A percentile compares a stretch with the other conserved stretches of the same genome.
phyloP scores from a whole-genome alignment of 805 yeast genomes.

The Yarrowia alimentaria region DNA sequence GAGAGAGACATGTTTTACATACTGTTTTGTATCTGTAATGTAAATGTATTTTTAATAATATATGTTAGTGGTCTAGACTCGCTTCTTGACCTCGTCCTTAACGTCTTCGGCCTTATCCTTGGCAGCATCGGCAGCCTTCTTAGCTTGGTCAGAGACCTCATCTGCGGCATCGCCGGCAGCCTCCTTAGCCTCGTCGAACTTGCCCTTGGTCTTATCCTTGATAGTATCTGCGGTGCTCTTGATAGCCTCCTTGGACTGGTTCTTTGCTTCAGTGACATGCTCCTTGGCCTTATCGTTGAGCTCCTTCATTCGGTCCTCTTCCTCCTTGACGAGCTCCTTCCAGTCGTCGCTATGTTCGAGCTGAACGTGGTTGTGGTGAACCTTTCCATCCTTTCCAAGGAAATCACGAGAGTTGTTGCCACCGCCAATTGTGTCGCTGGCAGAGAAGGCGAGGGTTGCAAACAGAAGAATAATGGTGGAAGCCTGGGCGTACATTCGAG shows the following conservation, averaged over 20 bases:
- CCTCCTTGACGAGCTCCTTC: slow-evolving; percentile 49
- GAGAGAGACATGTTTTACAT: not conserved
- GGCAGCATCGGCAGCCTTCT: slow-evolving; percentile 4
- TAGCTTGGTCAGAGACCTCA: slow-evolving; percentile 13
- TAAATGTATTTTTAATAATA: not conserved
- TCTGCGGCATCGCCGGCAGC: not conserved
- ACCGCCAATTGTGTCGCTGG: slow-evolving; percentile 5
- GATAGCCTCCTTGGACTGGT: not conserved
- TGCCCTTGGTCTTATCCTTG: slow-evolving; percentile 27
- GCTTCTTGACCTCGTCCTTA: slow-evolving; percentile 21
- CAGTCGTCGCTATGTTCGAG: slow-evolving; percentile 40
- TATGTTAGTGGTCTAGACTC: slow-evolving; percentile 12
- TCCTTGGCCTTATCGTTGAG: slow-evolving; percentile 2
- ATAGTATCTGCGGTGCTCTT: slow-evolving; percentile 19
- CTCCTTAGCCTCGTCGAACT: slow-evolving; percentile 17
- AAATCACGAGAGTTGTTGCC: slow-evolving; percentile 10
- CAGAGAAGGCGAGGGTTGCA: slow-evolving; percentile 19
- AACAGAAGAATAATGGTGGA: slow-evolving; percentile 59
- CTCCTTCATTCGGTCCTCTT: slow-evolving; percentile 39
- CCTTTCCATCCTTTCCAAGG: slow-evolving; percentile 23
- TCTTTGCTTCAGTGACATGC: too few species aligned
- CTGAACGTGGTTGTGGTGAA: slow-evolving; percentile 23
- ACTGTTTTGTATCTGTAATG: not conserved
- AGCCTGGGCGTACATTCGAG: slow-evolving; percentile 90
- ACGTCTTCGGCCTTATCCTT: slow-evolving; percentile 13